A percentile compares a stretch with the other conserved stretches of the same genome.
Evolutionary conservation across 1,139 yeast genomes (phyloP).

Genomic region (Suhomyces panamericanus): DNA sequence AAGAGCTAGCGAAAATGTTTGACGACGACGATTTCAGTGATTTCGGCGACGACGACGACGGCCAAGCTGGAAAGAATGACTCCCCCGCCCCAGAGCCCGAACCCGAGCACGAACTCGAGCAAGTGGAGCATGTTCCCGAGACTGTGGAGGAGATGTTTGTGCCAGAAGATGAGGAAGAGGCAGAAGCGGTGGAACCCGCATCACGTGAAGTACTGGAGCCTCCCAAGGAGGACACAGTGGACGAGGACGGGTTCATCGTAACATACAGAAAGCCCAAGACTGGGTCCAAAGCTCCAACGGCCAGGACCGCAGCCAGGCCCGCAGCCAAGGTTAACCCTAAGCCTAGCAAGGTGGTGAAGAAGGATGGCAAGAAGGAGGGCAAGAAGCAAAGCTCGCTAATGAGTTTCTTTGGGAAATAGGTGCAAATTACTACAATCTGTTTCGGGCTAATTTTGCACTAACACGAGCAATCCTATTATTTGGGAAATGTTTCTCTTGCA

Average conservation of each 20-base stretch:
- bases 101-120: slow-evolving; percentile 1
- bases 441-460: neutral
- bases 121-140: slow-evolving; percentile 6
- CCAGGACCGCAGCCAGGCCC: slow-evolving; percentile 14
- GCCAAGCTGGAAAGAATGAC: neutral
- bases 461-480: neutral
- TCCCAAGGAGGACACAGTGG: slow-evolving; percentile 24
- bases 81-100: neutral
- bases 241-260: slow-evolving; percentile 44
- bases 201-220: slow-evolving; percentile 1
- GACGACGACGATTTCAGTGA: slow-evolving; percentile 26
- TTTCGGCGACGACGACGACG: slow-evolving; percentile 15
- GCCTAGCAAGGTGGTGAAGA: slow-evolving; percentile 12
- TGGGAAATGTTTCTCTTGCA: neutral
- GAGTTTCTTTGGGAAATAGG: slow-evolving; percentile 39
- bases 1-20: slow-evolving; percentile 21
- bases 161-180: slow-evolving; percentile 14
- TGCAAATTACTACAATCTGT: neutral
- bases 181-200: slow-evolving; percentile 1
- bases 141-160: slow-evolving; percentile 14
- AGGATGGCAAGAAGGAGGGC: slow-evolving; percentile 22
- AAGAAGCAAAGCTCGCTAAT: slow-evolving; percentile 38
- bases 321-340: slow-evolving; percentile 12
- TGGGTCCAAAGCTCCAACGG: slow-evolving; percentile 16
- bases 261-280: slow-evolving; percentile 25